Evolutionary conservation across 495 filamentous ascomycete species (phyloP), one percentile per base, ranked within the genome.

Genomic region (Aspergillus saccharolyticus): DNA sequence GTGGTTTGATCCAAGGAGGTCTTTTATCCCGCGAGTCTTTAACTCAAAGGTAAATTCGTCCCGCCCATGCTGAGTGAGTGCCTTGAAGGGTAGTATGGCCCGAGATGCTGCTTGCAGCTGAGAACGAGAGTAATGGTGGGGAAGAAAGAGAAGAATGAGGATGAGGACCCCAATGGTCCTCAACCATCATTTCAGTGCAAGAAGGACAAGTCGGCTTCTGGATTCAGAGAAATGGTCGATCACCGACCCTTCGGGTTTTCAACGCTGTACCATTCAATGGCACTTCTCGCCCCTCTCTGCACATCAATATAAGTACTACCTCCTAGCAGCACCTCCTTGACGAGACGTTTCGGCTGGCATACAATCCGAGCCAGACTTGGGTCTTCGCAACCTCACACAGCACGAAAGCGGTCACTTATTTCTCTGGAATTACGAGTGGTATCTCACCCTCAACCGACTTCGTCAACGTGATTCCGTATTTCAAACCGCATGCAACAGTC

Each of bases 371-470:
- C 14, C 12, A 12, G 7, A 12, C 33, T 15, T 39, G 33, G n/a
- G 14, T 39, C 5, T 39, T 39, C 33, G 33, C 33, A 10, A 12
- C 7, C 33, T 56, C 69, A 72, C 2, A 80, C 69, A 1, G 75
- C 76, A 3, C 65, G 71, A 18, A 73, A 65, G 64, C 72, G 57
- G 64, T 79, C 66, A 56, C 73, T 58, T 39, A 67, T 63, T n/a
- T 54, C 69, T 80, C 21, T 84, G 78, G 79, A 63, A 74, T 46
- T 80, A 79, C 59, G 68, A 66, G 2, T 80, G 72, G 72, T 81
- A 80, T 56, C 63, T 64, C 6, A 20, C 46, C 0, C 45, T 74
- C 46, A 67, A 71, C 62, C 65, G 64, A 21, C 44, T 71, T n/a
- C 0, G 63, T 63, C 43, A 68, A 74, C 48, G 53, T 71, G 20